phyloP scores from a whole-genome alignment of 2,329 filamentous ascomycete genomes.

The Grosmannia clavigera region DNA sequence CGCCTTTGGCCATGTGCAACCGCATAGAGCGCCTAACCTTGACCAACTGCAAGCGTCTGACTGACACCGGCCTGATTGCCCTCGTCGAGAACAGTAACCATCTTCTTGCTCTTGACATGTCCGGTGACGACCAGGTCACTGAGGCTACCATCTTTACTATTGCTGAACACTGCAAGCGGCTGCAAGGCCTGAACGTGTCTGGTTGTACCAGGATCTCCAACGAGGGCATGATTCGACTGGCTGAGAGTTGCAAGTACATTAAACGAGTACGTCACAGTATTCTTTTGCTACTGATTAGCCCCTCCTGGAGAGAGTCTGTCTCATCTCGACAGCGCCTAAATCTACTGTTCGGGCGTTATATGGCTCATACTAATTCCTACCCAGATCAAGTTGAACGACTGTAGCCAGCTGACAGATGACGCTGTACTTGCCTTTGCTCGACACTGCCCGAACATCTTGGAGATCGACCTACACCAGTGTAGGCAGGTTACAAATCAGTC shows the following conservation, averaged over 20 bases:
- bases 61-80: conserved; percentile 69
- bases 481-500: conserved; percentile 68
- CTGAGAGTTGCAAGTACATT: conserved; percentile 70
- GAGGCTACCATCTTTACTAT: conserved; percentile 68
- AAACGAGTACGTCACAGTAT: conserved; percentile 53
- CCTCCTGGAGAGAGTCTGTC: background rate
- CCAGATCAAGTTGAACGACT: conserved; percentile 89
- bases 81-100: conserved; percentile 69
- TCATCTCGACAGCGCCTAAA: background rate
- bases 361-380: background rate
- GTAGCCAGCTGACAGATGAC: conserved; percentile 68
- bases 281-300: background rate
- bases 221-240: conserved; percentile 69
- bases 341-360: background rate
- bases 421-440: conserved; percentile 77
- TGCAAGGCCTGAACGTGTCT: conserved; percentile 90
- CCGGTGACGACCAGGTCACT: conserved; percentile 71
- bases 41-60: conserved; percentile 76
- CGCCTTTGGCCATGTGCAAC: conserved; percentile 72
- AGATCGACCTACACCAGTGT: conserved; percentile 90
- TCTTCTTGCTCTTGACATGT: conserved; percentile 82
- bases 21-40: conserved; percentile 85
- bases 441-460: conserved; percentile 83
- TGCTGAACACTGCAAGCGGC: conserved; percentile 65
- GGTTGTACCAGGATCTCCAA: conserved; percentile 76